Evolutionary conservation across 2,329 filamentous ascomycete genomes (phyloP).

Genomic region (Gaeumannomyces tritici): DNA sequence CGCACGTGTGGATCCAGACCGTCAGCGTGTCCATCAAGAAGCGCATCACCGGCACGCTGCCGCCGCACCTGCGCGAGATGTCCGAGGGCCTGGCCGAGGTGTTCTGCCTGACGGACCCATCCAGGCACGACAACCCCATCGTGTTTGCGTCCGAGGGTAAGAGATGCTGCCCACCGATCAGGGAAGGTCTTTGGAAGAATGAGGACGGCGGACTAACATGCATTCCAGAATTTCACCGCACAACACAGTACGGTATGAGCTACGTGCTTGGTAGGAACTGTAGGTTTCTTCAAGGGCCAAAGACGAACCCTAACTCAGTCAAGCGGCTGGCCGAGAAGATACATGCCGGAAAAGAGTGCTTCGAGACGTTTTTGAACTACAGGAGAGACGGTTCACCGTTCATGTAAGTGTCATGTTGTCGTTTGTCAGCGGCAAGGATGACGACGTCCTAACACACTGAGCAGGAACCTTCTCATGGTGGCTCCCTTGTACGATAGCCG

Average conservation of each 20-base stretch:
- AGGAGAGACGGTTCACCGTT: conserved; percentile 68
- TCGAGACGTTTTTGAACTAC: conserved; percentile 69
- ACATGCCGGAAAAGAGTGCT: conserved; percentile 55
- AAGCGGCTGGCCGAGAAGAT: conserved; percentile 52
- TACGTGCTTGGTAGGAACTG: conserved; percentile 71
- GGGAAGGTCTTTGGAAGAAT: neutral
- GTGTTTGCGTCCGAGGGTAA: conserved; percentile 67
- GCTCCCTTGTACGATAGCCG: conserved; percentile 60
- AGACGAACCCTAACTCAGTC: conserved; percentile 55
- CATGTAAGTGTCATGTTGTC: conserved; percentile 28
- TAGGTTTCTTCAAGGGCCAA: conserved; percentile 67
- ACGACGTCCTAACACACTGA: neutral
- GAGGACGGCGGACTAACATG: neutral
- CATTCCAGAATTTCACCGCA: conserved; percentile 56
- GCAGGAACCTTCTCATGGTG: conserved; percentile 58
- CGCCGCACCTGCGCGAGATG: conserved; percentile 54
- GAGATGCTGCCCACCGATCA: neutral
- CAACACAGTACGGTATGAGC: conserved; percentile 64
- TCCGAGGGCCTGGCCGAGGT: conserved; percentile 69
- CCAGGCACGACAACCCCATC: conserved; percentile 63
- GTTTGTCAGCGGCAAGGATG: too few species aligned
- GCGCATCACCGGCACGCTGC: conserved; percentile 57
- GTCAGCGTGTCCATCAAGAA: conserved; percentile 61
- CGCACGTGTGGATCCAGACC: conserved; percentile 57
- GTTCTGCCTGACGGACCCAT: conserved; percentile 68